Evolutionary conservation across 768 basidiomycete genomes (phyloP).

Genomic region (Panellus pusillus): DNA sequence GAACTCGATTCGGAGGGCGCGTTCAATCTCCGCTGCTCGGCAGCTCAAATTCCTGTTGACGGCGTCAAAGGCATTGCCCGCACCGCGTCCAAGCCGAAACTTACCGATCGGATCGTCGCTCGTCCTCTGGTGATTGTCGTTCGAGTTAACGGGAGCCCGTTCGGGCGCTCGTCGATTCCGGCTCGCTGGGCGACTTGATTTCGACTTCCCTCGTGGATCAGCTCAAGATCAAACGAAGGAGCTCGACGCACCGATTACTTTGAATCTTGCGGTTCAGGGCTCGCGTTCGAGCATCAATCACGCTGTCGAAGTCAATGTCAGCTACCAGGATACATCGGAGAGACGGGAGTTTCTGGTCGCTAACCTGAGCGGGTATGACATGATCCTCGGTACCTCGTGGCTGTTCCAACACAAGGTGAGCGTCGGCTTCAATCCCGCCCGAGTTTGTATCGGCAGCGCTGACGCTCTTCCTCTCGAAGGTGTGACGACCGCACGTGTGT

Average conservation of each 20-base stretch:
- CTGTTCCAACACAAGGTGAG: constrained; percentile 7
- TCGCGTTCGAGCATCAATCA: constrained; percentile 27
- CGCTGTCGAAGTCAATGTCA: not conserved
- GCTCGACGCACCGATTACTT: constrained; percentile 26
- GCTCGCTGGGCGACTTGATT: constrained; percentile 30
- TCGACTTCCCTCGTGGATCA: constrained; percentile 27
- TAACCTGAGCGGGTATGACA: constrained; percentile 4
- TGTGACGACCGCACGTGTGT: constrained; percentile 18
- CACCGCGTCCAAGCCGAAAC: not conserved
- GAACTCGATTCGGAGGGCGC: not conserved
- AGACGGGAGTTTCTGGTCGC: constrained; percentile 16
- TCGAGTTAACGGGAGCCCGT: constrained; percentile 25
- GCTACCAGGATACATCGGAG: constrained; percentile 27
- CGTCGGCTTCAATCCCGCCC: constrained; percentile 5
- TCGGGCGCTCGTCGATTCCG: constrained; percentile 27
- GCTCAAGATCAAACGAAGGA: constrained; percentile 11
- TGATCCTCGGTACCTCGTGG: constrained; percentile 1
- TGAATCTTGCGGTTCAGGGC: constrained; percentile 30
- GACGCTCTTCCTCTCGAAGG: constrained; percentile 3
- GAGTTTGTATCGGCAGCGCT: constrained; percentile 15
- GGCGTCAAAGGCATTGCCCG: not conserved
- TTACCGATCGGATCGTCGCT: constrained; percentile 6
- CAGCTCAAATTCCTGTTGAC: too few relatives aligned
- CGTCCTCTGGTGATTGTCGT: constrained; percentile 23
- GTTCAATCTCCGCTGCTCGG: too few relatives aligned